These are phyloP conservation scores for Tolypocladium sp. DNA, from an alignment of 2,329 filamentous ascomycete genomes.

Conservation along the genomic window DNA sequence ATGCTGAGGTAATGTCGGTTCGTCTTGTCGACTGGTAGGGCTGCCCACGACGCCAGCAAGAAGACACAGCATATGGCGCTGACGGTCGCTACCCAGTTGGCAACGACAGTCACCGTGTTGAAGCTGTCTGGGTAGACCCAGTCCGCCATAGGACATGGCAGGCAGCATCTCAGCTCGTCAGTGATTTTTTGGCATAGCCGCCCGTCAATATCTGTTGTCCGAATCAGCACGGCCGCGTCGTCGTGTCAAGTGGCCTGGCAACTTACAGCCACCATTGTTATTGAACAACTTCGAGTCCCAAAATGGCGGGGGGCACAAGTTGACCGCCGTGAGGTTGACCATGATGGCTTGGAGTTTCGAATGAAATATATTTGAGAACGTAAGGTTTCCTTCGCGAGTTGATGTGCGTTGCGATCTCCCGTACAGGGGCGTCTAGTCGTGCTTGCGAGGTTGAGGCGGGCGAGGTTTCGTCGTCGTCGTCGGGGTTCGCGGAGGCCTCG, in stretches of 20 bases:
- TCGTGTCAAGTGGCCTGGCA: not conserved
- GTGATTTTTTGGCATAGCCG: slow-evolving; percentile 41
- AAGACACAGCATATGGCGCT: slow-evolving; percentile 65
- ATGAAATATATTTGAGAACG: not conserved
- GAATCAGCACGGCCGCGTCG: slow-evolving; percentile 2
- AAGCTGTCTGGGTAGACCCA: slow-evolving; percentile 62
- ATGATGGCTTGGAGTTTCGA: slow-evolving; percentile 9
- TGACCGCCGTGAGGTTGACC: slow-evolving; percentile 28
- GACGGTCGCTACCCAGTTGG: slow-evolving; percentile 77
- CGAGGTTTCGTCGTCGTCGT: not conserved
- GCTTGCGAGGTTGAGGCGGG: not conserved
- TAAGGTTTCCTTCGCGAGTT: not conserved
- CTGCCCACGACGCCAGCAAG: slow-evolving; percentile 68
- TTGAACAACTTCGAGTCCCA: slow-evolving; percentile 54
- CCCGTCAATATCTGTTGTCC: slow-evolving; percentile 45
- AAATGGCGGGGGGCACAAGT: slow-evolving; percentile 59
- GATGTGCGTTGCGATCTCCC: not conserved
- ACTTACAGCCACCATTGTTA: slow-evolving; percentile 54
- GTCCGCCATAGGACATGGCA: slow-evolving; percentile 81
- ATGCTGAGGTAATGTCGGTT: slow-evolving; percentile 89
- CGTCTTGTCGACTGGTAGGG: slow-evolving; percentile 80
- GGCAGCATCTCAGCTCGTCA: slow-evolving; percentile 58
- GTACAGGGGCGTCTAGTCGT: not conserved
- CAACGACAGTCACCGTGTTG: slow-evolving; percentile 47
- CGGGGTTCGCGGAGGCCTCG: not conserved